phyloP scores from a whole-genome alignment of 2,329 filamentous ascomycete genomes.

The Hymenotorrendiella dingleyae region DNA sequence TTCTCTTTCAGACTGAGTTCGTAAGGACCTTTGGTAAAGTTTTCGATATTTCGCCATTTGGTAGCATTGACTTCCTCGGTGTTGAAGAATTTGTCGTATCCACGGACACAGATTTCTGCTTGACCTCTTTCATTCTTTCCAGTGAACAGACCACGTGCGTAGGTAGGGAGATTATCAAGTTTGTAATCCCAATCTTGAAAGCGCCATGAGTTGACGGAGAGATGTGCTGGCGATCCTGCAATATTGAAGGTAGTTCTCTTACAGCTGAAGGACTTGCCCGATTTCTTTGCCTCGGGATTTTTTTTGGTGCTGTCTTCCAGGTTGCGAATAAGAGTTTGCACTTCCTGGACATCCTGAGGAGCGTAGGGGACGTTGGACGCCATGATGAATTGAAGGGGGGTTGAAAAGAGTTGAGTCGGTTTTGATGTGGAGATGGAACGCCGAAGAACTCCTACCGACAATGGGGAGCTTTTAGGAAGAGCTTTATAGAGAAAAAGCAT shows the following conservation, averaged over 20 bases:
- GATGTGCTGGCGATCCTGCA: conserved; percentile 51
- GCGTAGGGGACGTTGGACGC: conserved; percentile 54
- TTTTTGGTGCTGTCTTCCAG: conserved; percentile 65
- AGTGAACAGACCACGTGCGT: conserved; percentile 93
- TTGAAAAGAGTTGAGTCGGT: not conserved
- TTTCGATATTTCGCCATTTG: conserved; percentile 72
- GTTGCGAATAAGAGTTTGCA: conserved; percentile 40
- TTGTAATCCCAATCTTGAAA: conserved; percentile 98
- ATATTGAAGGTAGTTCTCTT: conserved; percentile 77
- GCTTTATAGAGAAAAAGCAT: too few relatives aligned
- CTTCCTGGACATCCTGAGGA: conserved; percentile 63
- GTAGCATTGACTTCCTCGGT: conserved; percentile 75
- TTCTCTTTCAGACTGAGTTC: conserved; percentile 98
- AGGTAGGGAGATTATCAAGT: conserved; percentile 75
- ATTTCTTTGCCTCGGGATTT: conserved; percentile 48
- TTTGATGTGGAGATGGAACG: too few relatives aligned
- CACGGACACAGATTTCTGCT: conserved; percentile 76
- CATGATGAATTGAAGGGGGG: conserved; percentile 37
- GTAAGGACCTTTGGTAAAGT: conserved; percentile 77
- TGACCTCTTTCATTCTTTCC: conserved; percentile 57
- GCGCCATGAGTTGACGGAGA: conserved; percentile 83
- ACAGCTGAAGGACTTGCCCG: conserved; percentile 54
- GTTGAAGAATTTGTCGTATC: conserved; percentile 99
- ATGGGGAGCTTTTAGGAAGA: too few relatives aligned
- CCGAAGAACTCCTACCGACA: too few relatives aligned